A percentile compares a stretch with the other conserved stretches of the same genome.
phyloP scores from a whole-genome alignment of 1,284 basidiomycete genomes.

The Cutaneotrichosporon mucoides region DNA sequence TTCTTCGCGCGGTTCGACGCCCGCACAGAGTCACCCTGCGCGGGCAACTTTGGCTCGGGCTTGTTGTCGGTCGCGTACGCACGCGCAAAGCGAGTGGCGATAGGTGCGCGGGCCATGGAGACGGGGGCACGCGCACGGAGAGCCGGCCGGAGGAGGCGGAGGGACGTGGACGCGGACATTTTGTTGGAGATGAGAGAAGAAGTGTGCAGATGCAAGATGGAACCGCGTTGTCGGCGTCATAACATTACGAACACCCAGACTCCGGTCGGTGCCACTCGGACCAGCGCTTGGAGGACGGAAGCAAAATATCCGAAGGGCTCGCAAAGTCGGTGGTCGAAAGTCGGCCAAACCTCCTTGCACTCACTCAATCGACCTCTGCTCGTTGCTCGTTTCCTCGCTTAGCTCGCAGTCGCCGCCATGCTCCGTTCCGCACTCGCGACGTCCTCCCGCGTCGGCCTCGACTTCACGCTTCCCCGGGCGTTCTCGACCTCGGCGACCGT shows the following conservation, averaged over 20 bases:
- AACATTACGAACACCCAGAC: background rate
- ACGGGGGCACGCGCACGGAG: background rate
- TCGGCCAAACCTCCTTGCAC: background rate
- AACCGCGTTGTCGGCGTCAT: background rate
- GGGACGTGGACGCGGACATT: background rate
- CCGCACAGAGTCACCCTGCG: background rate
- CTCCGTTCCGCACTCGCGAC: conserved; percentile 15
- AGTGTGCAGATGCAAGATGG: background rate
- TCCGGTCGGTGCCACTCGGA: conserved; percentile 3
- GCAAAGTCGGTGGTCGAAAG: background rate
- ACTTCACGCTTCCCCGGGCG: conserved; percentile 8
- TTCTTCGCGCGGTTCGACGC: conserved; percentile 15
- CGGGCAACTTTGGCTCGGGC: background rate
- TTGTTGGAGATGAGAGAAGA: background rate
- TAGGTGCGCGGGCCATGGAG: background rate
- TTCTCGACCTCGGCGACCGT: conserved; percentile 1
- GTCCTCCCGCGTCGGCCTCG: conserved; percentile 23
- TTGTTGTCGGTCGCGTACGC: background rate
- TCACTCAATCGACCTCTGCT: too few species aligned
- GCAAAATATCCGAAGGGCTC: conserved; percentile 4
- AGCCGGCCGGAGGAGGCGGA: background rate
- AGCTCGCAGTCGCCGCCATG: background rate
- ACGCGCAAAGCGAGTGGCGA: background rate
- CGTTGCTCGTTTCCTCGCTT: too few species aligned
- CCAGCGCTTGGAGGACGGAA: background rate